Conservation (phyloP, 78 protist species). For the Parvularia atlantis region DNA sequence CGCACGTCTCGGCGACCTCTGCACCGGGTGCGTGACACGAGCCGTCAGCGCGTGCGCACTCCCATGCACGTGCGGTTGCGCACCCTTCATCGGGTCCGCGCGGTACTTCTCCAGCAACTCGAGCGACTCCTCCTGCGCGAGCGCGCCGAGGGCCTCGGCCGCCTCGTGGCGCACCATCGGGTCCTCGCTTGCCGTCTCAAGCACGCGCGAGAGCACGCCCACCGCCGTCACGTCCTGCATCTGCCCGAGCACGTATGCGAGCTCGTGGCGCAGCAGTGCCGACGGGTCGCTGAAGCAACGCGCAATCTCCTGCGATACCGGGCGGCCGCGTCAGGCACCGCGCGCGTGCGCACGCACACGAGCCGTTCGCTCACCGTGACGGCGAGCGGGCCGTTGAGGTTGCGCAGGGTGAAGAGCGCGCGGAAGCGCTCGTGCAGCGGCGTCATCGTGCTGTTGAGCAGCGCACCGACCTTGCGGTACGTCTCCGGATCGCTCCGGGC, state of each 20-base stretch:
- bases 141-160: conserved; percentile 50
- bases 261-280: conserved; percentile 53
- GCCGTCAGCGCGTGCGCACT: too few species aligned
- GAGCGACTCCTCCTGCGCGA: neutral
- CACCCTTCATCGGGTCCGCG: neutral
- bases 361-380: neutral
- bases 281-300: conserved; percentile 16
- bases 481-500: too few species aligned
- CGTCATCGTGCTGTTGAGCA: too few species aligned
- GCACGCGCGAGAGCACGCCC: neutral
- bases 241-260: conserved; percentile 48
- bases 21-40: neutral
- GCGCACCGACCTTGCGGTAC: too few species aligned
- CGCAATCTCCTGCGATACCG: neutral
- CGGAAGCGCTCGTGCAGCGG: conserved; percentile 20
- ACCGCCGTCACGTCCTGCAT: conserved; percentile 6
- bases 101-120: neutral
- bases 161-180: conserved; percentile 28
- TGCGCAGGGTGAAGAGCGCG: conserved; percentile 18
- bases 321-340: neutral
- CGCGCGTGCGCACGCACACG: neutral
- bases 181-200: conserved; percentile 13
- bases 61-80: too few species aligned
- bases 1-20: conserved; percentile 38
- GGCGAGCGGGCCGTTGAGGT: conserved; percentile 2